phyloP scores from a whole-genome alignment of 2,329 filamentous ascomycete genomes.

The Colletotrichum coccodes region DNA sequence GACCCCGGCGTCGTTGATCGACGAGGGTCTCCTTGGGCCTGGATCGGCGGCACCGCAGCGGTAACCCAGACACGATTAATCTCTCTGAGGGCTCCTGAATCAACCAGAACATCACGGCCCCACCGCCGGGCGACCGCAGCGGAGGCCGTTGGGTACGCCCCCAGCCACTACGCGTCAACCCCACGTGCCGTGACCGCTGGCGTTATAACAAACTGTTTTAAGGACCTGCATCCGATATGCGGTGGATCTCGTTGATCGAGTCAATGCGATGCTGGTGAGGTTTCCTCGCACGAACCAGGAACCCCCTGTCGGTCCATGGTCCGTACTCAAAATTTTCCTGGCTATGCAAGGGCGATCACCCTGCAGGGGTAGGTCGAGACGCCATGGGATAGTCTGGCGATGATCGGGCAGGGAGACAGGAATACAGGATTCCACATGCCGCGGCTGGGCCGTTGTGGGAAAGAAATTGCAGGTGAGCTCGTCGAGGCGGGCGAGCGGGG shows the following conservation, averaged over 20 bases:
- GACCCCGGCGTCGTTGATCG: conserved; percentile 3
- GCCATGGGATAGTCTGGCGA: neutral
- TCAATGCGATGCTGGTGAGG: conserved; percentile 11
- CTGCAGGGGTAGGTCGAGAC: neutral
- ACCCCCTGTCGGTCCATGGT: conserved; percentile 9
- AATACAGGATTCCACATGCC: neutral
- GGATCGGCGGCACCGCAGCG: conserved; percentile 21
- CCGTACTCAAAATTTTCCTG: neutral
- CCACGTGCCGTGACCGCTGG: conserved; percentile 24
- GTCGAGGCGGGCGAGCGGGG: neutral
- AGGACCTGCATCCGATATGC: conserved; percentile 9
- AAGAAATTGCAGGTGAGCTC: conserved; percentile 14
- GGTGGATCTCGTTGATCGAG: conserved; percentile 8
- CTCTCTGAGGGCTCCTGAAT: conserved; percentile 28
- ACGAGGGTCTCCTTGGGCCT: neutral
- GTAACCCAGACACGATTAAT: conserved; percentile 15
- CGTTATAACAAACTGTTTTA: conserved; percentile 18
- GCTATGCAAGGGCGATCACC: conserved; percentile 24
- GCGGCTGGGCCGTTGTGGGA: conserved; percentile 8
- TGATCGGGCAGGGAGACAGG: neutral
- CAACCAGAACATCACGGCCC: neutral
- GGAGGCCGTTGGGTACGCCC: neutral
- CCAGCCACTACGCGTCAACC: conserved; percentile 18
- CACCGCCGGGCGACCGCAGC: neutral
- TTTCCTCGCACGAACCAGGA: neutral